These are phyloP conservation scores for Cladobotryum mycophilum DNA, from an alignment of 2,329 filamentous ascomycete genomes.

Conservation along the genomic window DNA sequence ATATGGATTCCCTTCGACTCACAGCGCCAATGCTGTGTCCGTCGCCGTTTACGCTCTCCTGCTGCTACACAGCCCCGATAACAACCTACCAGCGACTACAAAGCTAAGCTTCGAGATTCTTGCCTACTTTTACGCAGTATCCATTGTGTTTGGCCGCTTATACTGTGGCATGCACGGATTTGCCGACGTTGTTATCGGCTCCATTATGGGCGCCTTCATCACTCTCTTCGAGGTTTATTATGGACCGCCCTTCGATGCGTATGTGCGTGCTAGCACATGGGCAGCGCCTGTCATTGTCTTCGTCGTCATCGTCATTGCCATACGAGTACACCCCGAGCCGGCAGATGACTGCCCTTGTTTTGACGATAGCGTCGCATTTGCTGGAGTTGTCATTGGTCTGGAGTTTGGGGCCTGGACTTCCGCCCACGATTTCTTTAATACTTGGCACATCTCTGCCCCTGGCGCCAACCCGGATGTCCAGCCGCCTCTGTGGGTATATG, in stretches of 20 bases:
- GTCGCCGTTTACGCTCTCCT: conserved; percentile 81
- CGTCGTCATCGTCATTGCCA: conserved; percentile 63
- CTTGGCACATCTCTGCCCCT: conserved; percentile 38
- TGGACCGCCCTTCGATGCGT: conserved; percentile 59
- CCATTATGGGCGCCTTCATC: conserved; percentile 64
- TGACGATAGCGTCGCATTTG: conserved; percentile 91
- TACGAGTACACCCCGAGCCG: conserved; percentile 89
- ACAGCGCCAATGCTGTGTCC: conserved; percentile 94
- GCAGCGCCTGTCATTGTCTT: conserved; percentile 58
- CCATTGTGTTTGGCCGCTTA: conserved; percentile 83
- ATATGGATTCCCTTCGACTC: conserved; percentile 95
- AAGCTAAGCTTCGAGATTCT: conserved; percentile 59
- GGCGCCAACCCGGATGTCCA: conserved; percentile 58
- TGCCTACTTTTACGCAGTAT: conserved; percentile 78
- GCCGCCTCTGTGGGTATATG: conserved; percentile 56
- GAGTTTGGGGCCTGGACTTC: conserved; percentile 83
- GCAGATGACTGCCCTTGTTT: conserved; percentile 97
- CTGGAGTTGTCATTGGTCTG: conserved; percentile 80
- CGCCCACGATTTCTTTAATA: conserved; percentile 44
- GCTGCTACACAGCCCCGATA: conserved; percentile 59
- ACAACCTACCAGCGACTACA: conserved; percentile 51
- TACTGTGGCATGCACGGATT: conserved; percentile 99
- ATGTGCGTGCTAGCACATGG: conserved; percentile 60
- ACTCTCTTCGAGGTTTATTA: conserved; percentile 55
- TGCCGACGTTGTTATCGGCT: conserved; percentile 79